Base-by-base conservation (phyloP, 2,329 filamentous ascomycete species). In the Pseudogymnoascus sp. region DNA sequence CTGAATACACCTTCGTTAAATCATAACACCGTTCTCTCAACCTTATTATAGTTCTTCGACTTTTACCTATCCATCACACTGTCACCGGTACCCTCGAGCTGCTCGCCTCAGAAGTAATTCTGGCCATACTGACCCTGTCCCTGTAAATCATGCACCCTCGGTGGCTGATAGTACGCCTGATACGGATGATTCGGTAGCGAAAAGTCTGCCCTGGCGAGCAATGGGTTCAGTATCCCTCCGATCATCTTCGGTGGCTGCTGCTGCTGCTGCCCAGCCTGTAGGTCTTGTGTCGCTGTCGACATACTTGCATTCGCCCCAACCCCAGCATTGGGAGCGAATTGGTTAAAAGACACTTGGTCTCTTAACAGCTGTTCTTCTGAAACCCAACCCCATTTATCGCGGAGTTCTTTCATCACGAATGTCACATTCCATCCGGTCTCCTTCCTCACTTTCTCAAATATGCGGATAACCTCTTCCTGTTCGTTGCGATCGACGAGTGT, bases 391-490 rank as follows among this genome's bases (percentile, higher is more conserved):
- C 93, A 97, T 65, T 83, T 84, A 66, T 84, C 82, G 72, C 87
- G 89, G 37, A 97, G 81, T 64, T 91, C 88, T 41, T 82, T 80
- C 69, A 89, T 84, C n/a, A 95, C 79, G 64, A 87, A 87, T 2
- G 82, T 85, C 4, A 93, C 83, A 38, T 85, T 84, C 90, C 91
- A 96, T 12, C 91, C 90, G 0, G 89, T 92, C 68, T 91, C 86
- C 64, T 83, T 83, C 61, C 86, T 83, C 67, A 96, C 91, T 68
- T 84, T 85, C 53, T 89, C 85, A 41, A 98, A 83, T 26, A 96
- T 91, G 3, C 82, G 74, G 6, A 96, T 78, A 0, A 92, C 89
- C 74, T 97, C 92, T 70, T 89, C 85, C 75, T 96, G 92, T 68
- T 96, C 89, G 28, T 82, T 78, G 3, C 82, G 81, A 61, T 86